Evolutionary conservation across 331 rosid genomes (phyloP).

Genomic region (Cydonia oblonga): DNA sequence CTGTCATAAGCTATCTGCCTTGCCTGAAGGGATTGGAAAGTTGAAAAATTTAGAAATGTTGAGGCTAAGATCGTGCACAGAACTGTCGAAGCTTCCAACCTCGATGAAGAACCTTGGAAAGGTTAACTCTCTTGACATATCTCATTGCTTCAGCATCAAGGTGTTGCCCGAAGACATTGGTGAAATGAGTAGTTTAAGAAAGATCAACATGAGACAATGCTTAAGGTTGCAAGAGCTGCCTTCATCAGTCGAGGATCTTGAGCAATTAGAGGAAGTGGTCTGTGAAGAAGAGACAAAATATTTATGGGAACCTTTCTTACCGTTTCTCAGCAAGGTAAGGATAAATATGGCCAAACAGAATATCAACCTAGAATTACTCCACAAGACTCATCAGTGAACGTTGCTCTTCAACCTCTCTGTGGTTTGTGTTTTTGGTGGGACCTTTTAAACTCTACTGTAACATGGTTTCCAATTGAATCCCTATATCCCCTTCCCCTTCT

Average conservation of each 20-base stretch:
- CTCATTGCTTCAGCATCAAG: slow-evolving; percentile 19
- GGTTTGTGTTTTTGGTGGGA: no score
- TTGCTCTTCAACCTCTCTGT: no score
- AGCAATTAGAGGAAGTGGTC: background rate
- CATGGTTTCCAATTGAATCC: no score
- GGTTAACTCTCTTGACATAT: slow-evolving; percentile 16
- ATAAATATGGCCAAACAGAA: background rate
- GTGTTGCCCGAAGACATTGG: slow-evolving; percentile 16
- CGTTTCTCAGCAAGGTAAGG: background rate
- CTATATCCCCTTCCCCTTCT: no score
- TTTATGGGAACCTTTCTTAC: background rate
- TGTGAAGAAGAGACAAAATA: background rate
- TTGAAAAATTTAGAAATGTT: slow-evolving; percentile 7
- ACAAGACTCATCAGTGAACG: background rate
- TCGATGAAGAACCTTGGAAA: slow-evolving; percentile 6
- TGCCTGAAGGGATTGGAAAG: slow-evolving; percentile 21
- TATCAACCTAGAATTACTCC: background rate
- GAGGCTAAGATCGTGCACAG: slow-evolving; percentile 22
- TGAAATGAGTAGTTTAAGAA: slow-evolving; percentile 6
- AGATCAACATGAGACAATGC: slow-evolving; percentile 18
- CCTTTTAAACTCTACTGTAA: no score
- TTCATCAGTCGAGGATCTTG: slow-evolving; percentile 19
- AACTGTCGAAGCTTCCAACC: slow-evolving; percentile 12
- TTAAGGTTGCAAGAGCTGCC: slow-evolving; percentile 23
- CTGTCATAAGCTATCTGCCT: background rate